Evolutionary conservation across 331 rosid genomes (phyloP).

Genomic region (Ulmus americana): DNA sequence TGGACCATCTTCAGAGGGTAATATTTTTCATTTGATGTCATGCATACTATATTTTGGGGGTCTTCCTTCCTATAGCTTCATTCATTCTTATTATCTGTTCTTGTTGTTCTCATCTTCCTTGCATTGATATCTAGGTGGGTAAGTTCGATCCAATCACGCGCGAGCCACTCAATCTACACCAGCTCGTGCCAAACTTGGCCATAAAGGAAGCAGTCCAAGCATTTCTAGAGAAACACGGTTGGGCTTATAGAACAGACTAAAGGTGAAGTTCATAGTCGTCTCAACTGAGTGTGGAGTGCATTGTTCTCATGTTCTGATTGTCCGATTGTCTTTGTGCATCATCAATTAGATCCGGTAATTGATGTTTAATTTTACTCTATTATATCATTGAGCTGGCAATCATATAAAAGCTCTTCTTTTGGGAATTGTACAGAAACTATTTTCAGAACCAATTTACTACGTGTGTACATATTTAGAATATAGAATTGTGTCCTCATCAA

Average conservation of each 20-base stretch:
- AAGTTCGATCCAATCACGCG: constrained; percentile 68
- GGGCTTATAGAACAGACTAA: constrained; percentile 68
- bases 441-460: neutral
- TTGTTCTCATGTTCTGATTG: neutral
- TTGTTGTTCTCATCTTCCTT: neutral
- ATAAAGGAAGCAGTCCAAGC: constrained; percentile 77
- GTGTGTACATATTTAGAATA: constrained; percentile 10
- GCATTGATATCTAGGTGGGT: constrained; percentile 50
- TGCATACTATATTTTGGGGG: neutral
- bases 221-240: constrained; percentile 60
- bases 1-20: constrained; percentile 79
- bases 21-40: constrained; percentile 15
- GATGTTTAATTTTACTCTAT: neutral
- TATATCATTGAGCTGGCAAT: neutral
- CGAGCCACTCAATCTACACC: constrained; percentile 49
- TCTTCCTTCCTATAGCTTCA: neutral
- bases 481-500: no score
- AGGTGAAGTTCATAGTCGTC: neutral
- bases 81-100: neutral
- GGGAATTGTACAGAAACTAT: constrained; percentile 4
- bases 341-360: neutral
- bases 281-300: neutral
- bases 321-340: neutral
- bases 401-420: neutral
- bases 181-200: constrained; percentile 67